Base-by-base conservation (phyloP, 1,284 basidiomycete species). In the Fomitopsis palustris region DNA sequence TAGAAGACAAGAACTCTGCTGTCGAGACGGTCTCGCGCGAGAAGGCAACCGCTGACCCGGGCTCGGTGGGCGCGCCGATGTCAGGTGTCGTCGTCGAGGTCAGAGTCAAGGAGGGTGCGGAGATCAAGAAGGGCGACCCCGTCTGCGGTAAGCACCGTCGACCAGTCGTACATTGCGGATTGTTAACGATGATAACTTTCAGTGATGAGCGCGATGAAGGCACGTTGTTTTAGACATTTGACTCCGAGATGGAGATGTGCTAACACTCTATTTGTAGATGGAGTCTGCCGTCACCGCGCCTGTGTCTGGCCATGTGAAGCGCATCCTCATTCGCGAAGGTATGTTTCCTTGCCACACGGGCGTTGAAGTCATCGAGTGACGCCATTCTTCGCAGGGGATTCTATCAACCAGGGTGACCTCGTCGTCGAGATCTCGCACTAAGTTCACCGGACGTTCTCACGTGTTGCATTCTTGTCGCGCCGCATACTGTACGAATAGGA, bases 51-150 rank as follows among this genome's bases (percentile, higher is more conserved):
- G 80, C 80, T 63, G 96, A 96, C 72, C 96, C 97, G 61, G 96
- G 97, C 64, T 96, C 93, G 39, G 90, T 99, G 62, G 96, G 96
- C 62, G 93, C 95, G 51, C 93, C 94, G 1, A 96, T 96, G 93
- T 93, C 94, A 59, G 96, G 96, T 79, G 96, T 99, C 54, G 95
- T 99, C 55, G 92, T 99, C 27, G 97, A 99, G 75, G 94, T 99
- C 55, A 84, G 96, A 66, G 96, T 97, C 62, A 95, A 97, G 79
- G 96, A 98, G 76, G 95, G 95, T 53, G 91, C 95, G 63, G 89
- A 95, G 71, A 94, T 99, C 77, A 97, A 93, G 88, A 96, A 95
- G 75, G 97, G 97, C 62, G 97, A 99, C 77, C 92, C 94, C 64
- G 78, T 95, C 62, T 92, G 89, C 76, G 86, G 88, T 90, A 72